phyloP scores from a whole-genome alignment of 2,329 filamentous ascomycete species.

The Trichoderma koningiopsis region DNA sequence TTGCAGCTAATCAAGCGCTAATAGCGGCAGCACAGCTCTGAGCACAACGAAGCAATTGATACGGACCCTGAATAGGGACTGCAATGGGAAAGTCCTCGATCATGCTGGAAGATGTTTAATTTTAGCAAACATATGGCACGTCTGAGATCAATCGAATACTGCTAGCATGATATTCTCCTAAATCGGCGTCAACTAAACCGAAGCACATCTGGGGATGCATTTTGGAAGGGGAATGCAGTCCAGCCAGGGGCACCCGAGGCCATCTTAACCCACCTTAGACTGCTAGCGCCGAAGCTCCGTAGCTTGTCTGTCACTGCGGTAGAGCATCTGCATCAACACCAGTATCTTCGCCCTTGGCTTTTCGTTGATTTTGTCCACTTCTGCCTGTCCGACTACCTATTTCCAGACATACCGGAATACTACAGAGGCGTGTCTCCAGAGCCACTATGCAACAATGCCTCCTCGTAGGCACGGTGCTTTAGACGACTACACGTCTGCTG shows the following conservation, averaged over 20 bases:
- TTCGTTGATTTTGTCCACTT: not conserved
- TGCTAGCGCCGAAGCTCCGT: not conserved
- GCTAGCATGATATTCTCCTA: not conserved
- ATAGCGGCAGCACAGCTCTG: not conserved
- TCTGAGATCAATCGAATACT: not conserved
- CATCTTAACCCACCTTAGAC: not conserved
- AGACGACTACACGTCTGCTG: slow-evolving; percentile 51
- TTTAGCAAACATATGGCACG: not conserved
- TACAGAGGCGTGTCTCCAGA: not conserved
- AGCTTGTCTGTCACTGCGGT: slow-evolving; percentile 11
- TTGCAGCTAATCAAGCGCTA: not conserved
- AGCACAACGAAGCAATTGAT: not conserved
- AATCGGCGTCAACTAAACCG: not conserved
- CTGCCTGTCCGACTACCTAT: not conserved
- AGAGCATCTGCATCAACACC: not conserved
- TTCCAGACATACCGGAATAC: not conserved
- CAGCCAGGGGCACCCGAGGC: not conserved
- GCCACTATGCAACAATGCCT: slow-evolving; percentile 40
- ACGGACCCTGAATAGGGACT: not conserved
- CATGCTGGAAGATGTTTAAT: not conserved
- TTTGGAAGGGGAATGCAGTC: not conserved
- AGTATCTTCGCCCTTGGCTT: not conserved
- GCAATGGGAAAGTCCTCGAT: not conserved
- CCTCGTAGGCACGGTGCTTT: slow-evolving; percentile 49
- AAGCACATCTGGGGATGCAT: not conserved